phyloP scores from a whole-genome alignment of 768 basidiomycete species.

The Kondoa malvinella region DNA sequence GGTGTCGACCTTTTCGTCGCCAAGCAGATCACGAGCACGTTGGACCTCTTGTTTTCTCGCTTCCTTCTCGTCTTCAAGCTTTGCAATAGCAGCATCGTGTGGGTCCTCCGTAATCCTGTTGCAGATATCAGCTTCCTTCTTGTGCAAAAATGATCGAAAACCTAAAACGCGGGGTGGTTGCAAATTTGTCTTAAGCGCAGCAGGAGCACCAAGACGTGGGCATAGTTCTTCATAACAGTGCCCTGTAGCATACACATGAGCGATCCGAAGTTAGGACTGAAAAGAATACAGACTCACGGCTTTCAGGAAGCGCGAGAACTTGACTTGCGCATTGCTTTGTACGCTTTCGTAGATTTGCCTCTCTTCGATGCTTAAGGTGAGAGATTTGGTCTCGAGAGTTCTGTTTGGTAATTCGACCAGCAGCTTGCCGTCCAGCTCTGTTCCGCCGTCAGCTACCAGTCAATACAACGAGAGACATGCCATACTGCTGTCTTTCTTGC shows the following conservation, averaged over 20 bases:
- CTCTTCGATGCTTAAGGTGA: not conserved
- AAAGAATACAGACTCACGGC: not conserved
- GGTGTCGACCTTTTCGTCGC: not conserved
- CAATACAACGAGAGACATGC: not conserved
- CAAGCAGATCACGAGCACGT: not conserved
- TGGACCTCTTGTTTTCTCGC: not conserved
- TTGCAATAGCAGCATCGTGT: not conserved
- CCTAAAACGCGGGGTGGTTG: not conserved
- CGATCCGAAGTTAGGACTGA: not conserved
- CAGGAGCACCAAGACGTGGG: constrained; percentile 2
- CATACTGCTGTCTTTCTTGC: not conserved
- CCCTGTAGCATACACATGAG: not conserved
- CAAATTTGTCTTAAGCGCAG: not conserved
- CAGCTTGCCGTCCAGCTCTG: not conserved
- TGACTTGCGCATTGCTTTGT: not conserved
- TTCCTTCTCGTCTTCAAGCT: not conserved
- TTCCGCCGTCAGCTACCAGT: not conserved
- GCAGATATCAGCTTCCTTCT: not conserved
- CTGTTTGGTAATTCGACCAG: not conserved
- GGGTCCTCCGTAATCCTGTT: too few species aligned
- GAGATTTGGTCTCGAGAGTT: not conserved
- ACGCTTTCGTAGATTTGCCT: not conserved
- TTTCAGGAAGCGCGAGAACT: not conserved
- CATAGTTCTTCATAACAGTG: not conserved
- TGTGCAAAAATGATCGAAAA: not conserved